A percentile compares a stretch with the other conserved stretches of the same genome.
phyloP scores from a whole-genome alignment of 345 rosid genomes.

The Gossypium thurberi region DNA sequence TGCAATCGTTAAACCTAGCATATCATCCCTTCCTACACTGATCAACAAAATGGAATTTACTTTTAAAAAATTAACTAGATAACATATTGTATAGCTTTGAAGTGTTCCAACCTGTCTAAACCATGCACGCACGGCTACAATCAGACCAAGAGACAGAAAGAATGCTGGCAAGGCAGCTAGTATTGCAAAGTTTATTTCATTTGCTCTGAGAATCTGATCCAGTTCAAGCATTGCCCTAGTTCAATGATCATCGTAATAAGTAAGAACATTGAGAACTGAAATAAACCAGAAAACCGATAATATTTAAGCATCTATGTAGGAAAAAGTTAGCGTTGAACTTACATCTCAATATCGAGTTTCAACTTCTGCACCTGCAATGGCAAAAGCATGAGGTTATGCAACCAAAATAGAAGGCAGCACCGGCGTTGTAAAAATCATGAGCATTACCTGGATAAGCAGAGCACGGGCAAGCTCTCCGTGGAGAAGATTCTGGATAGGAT shows the following conservation, averaged over 20 bases:
- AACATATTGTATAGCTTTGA: not conserved
- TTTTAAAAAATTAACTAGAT: not conserved
- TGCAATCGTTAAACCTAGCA: not conserved
- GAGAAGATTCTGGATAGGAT: conserved; percentile 85
- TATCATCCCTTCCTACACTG: not conserved
- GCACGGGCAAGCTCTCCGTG: conserved; percentile 95
- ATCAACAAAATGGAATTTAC: not conserved
- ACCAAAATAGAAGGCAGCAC: conserved; percentile 18
- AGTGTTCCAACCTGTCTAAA: conserved; percentile 47
- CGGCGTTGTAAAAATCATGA: not conserved
- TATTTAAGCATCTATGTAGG: conserved; percentile 10
- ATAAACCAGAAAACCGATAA: conserved; percentile 9
- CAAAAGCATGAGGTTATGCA: conserved; percentile 9
- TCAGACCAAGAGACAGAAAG: conserved; percentile 57
- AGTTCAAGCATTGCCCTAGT: conserved; percentile 96
- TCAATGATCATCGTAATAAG: conserved; percentile 6
- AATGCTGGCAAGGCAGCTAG: conserved; percentile 97
- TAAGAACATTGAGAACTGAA: conserved; percentile 9
- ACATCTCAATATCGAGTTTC: conserved; percentile 91
- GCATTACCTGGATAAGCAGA: conserved; percentile 81
- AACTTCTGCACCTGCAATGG: conserved; percentile 88
- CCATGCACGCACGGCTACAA: conserved; percentile 67
- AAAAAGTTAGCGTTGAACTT: conserved; percentile 31
- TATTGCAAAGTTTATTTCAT: conserved; percentile 91
- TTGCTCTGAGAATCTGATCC: conserved; percentile 91